Base-by-base conservation (phyloP, 2,329 filamentous ascomycete species). In the Diplodia mutila region DNA sequence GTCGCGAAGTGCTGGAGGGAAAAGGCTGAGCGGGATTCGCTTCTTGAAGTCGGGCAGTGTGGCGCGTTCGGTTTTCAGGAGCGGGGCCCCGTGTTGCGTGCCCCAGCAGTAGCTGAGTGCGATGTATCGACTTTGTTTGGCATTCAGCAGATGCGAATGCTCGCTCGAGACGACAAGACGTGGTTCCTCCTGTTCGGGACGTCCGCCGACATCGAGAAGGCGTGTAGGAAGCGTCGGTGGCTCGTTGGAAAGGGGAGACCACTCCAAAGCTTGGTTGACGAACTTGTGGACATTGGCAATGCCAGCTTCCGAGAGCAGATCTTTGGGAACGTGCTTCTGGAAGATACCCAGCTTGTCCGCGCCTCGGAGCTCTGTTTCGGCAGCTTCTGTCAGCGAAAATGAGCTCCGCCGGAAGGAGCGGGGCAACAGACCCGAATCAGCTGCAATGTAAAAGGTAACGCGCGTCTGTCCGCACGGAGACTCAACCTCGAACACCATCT, bases 31-130 rank as follows among this genome's bases (percentile, higher is more conserved):
- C 16, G 39, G 39, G 39, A 42, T 42, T 2, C 16, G 14, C 57
- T 34, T 1, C 16, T 4, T 0, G n/a, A 54, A 54, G 1, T 12
- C 29, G 1, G 16, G 3, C 8, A 54, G n/a, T 5, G 29, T 54
- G 16, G 29, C 4, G 2, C 4, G 11, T 21, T 37, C 29, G 9
- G 52, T 37, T 54, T 34, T 34, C 16, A 54, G 52, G 8, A 54
- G 32, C 18, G n/a, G 52, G 25, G n/a, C 16, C 14, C n/a, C 32
- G 52, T 34, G 8, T 18, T 27, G 16, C 52, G 39, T 42, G 16
- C 61, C 61, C 61, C 61, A 64, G 39, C 61, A 64, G 23, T 53
- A 64, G 49, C 46, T 64, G 18, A 64, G 61, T 21, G 61, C 61
- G 21, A 46, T 34, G 23, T 61, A 61, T n/a, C 27, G 29, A 18